A percentile compares a stretch with the other conserved stretches of the same genome.
These are phyloP conservation scores for Cladosporium sp. DNA, from an alignment of 2,329 filamentous ascomycete genomes.

Conservation along the genomic window DNA sequence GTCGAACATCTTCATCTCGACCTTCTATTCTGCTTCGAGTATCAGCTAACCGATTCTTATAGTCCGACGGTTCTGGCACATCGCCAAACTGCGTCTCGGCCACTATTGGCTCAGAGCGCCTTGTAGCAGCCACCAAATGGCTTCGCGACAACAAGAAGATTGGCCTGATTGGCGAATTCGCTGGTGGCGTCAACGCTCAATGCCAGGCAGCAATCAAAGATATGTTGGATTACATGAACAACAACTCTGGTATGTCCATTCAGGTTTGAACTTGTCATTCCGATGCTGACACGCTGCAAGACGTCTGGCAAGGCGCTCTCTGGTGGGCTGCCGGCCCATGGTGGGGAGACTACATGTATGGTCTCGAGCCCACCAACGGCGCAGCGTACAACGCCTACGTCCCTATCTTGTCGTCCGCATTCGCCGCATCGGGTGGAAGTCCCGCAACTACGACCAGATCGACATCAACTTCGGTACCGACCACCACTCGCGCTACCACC, in stretches of 20 bases:
- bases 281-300: constrained; percentile 18
- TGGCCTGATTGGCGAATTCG: constrained; percentile 53
- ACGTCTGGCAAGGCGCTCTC: constrained; percentile 51
- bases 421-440: background rate
- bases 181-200: constrained; percentile 47
- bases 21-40: too few species aligned
- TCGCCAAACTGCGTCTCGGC: constrained; percentile 45
- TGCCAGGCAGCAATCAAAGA: constrained; percentile 49
- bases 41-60: background rate
- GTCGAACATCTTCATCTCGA: background rate
- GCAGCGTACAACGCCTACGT: constrained; percentile 35
- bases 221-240: constrained; percentile 45
- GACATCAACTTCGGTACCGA: constrained; percentile 18
- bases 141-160: constrained; percentile 50
- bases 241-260: constrained; percentile 31
- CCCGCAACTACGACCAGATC: constrained; percentile 16
- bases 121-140: constrained; percentile 51
- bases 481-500: background rate
- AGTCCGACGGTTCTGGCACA: constrained; percentile 53
- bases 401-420: constrained; percentile 14
- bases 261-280: background rate
- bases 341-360: constrained; percentile 32
- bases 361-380: constrained; percentile 48
- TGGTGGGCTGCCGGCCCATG: constrained; percentile 57
- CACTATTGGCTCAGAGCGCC: constrained; percentile 52